phyloP scores from a whole-genome alignment of 371 early-diverging fungal genomes.

The Lichtheimia hyalospora region DNA sequence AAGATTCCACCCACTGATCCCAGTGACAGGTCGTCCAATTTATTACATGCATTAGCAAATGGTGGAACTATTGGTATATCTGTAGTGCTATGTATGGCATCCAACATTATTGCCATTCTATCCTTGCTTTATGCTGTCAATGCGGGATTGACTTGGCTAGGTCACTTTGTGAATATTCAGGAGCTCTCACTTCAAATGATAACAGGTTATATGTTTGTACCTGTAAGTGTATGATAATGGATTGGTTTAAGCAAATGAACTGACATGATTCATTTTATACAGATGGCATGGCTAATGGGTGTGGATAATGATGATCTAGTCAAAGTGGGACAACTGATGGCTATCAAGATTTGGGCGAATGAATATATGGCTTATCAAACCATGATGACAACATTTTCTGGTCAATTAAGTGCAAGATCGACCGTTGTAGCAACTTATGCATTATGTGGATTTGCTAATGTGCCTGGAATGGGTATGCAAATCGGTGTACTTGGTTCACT shows the following conservation, averaged over 20 bases:
- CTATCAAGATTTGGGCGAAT: slow-evolving; percentile 86
- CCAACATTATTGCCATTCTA: slow-evolving; percentile 74
- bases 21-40: slow-evolving; percentile 69
- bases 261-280: background rate
- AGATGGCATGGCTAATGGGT: slow-evolving; percentile 83
- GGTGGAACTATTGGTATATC: slow-evolving; percentile 86
- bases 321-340: slow-evolving; percentile 73
- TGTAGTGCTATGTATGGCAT: slow-evolving; percentile 73
- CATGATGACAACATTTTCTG: slow-evolving; percentile 34
- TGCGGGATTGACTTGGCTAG: slow-evolving; percentile 74
- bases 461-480: slow-evolving; percentile 86
- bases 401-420: slow-evolving; percentile 43
- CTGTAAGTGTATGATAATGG: slow-evolving; percentile 14
- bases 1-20: slow-evolving; percentile 49
- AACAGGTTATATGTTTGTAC: slow-evolving; percentile 67
- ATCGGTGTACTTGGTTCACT: slow-evolving; percentile 79
- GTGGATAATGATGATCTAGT: slow-evolving; percentile 63
- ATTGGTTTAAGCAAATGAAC: background rate
- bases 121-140: slow-evolving; percentile 72
- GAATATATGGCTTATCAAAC: slow-evolving; percentile 87
- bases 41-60: slow-evolving; percentile 83
- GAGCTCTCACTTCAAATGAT: slow-evolving; percentile 67
- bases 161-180: slow-evolving; percentile 68
- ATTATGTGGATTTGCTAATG: slow-evolving; percentile 89
- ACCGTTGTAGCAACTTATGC: slow-evolving; percentile 70